Conservation (phyloP, 2,329 filamentous ascomycete species). For the Colletotrichum sp. region DNA sequence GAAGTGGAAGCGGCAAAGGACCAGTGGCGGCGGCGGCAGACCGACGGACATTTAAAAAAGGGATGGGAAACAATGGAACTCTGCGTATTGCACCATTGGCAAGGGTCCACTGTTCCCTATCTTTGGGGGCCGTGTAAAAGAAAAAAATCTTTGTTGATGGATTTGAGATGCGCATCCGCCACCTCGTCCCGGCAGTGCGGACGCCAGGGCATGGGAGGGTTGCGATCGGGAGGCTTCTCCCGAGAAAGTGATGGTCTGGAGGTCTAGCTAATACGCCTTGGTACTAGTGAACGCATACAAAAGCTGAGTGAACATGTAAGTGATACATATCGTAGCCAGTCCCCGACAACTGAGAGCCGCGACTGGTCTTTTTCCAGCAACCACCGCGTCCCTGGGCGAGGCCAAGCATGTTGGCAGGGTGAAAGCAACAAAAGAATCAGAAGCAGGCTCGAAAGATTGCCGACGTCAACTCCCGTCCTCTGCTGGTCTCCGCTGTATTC, state of each 20-base stretch:
- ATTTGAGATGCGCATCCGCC: background rate
- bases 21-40: background rate
- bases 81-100: slow-evolving; percentile 3
- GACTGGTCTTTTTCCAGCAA: background rate
- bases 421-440: background rate
- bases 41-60: background rate
- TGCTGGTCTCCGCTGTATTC: slow-evolving; percentile 6
- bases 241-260: background rate
- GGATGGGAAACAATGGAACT: background rate
- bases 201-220: background rate
- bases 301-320: background rate
- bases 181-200: background rate
- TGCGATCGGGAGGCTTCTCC: background rate
- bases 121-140: background rate
- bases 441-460: background rate
- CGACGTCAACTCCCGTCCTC: slow-evolving; percentile 16
- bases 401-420: background rate
- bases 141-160: background rate
- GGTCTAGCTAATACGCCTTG: background rate
- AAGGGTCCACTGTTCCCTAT: slow-evolving; percentile 2
- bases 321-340: background rate
- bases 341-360: background rate
- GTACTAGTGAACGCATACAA: background rate
- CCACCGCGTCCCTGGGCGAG: background rate
- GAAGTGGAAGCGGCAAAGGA: background rate